Base-by-base conservation (phyloP, 2,329 filamentous ascomycete species). In the Colletotrichum sp. region DNA sequence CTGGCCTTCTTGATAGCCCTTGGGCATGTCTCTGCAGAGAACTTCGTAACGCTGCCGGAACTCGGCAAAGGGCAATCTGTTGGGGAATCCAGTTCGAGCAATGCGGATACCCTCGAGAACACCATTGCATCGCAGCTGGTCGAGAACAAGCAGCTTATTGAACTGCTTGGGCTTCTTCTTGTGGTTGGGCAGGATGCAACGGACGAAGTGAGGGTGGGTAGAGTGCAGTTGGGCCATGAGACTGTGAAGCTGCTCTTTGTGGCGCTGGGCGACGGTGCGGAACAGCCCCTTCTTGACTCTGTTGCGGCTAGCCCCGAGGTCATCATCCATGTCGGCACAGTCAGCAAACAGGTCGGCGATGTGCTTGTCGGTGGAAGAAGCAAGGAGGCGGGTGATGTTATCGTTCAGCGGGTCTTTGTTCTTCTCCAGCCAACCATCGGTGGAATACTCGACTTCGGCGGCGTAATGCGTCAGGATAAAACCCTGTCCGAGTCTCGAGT, bases 401-500 rank as follows among this genome's bases (percentile, higher is more conserved):
- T 99, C 98, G 81, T 99, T 99, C 62, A 99, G 86, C 2, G 97
- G 98, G 81, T 99, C 97, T 84, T 99, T 99, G 89, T 99, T 99
- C 90, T 99, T 99, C 85, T 99, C 96, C 39, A 99, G 88, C 97
- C 97, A 99, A 74, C 95, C 95, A 72, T 96, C 92, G 0, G 97
- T 99, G 1, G 94, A 96, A 84, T 99, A 99, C 84, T 99, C 98
- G 4, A 99, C 97, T 84, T 99, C 97, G 30, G 97, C 96, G 28
- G 97, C 97, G 82, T 99, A 99, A 83, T 99, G 97, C 0, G 97
- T 99, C 24, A 99, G 92, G 80, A 98, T 93, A 82, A 99, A 99
- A 16, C 97, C 98, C 81, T 98, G 95, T 1, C 93, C 95, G 16
- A 98, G 90, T 18, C 97, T 92, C 21, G 96, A 97, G 8, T 95